These are phyloP conservation scores for Agrocybe pediades DNA, from an alignment of 768 basidiomycete genomes.

Conservation along the genomic window DNA sequence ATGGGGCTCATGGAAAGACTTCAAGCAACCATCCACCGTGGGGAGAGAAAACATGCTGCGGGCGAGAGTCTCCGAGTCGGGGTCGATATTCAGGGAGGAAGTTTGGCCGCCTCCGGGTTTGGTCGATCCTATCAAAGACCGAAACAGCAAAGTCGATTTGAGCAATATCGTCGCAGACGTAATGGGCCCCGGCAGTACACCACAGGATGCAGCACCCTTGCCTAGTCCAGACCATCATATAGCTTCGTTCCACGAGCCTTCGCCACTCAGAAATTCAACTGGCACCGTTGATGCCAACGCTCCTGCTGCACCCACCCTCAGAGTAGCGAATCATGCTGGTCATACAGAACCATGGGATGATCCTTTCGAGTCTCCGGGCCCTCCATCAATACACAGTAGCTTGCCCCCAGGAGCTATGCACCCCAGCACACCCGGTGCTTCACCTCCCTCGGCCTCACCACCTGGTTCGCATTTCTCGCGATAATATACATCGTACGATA, in stretches of 20 bases:
- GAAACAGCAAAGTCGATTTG: constrained; percentile 35
- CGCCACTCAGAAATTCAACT: not conserved
- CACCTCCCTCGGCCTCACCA: not conserved
- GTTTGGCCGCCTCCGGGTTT: constrained; percentile 45
- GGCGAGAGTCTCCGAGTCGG: constrained; percentile 41
- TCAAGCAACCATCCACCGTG: not conserved
- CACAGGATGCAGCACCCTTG: too few species aligned
- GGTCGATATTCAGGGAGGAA: constrained; percentile 50
- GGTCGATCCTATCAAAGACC: constrained; percentile 39
- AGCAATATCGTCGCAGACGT: constrained; percentile 48
- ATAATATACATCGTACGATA: not conserved
- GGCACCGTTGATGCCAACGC: not conserved
- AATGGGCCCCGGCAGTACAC: constrained; percentile 42
- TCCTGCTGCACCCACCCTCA: not conserved
- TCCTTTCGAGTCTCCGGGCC: not conserved
- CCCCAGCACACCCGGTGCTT: not conserved
- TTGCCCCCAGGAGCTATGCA: not conserved
- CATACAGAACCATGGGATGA: not conserved
- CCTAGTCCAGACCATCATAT: too few species aligned
- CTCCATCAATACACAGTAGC: not conserved
- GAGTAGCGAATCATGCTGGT: not conserved
- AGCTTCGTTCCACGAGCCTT: too few species aligned
- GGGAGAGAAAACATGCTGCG: constrained; percentile 30
- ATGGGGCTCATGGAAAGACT: not conserved
- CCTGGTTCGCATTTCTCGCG: not conserved